These are phyloP conservation scores for Cerioporus squamosus DNA, from an alignment of 1,284 basidiomycete genomes.

Conservation along the genomic window DNA sequence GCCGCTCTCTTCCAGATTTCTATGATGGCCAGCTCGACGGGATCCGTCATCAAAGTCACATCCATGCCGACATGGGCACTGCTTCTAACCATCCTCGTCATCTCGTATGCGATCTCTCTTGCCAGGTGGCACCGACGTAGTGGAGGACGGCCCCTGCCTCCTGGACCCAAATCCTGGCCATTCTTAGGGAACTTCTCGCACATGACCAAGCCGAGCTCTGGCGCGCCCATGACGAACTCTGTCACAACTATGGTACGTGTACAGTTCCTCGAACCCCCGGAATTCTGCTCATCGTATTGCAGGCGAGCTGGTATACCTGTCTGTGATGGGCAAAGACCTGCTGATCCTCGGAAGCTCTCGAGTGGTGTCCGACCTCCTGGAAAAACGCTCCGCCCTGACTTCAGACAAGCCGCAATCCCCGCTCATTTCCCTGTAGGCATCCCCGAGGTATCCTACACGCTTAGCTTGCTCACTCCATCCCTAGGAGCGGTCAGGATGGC, in stretches of 20 bases:
- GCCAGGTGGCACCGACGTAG: neutral
- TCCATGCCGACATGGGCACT: no score
- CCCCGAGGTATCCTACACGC: no score
- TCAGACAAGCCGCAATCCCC: slow-evolving; percentile 3
- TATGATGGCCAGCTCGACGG: no score
- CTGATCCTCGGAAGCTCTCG: neutral
- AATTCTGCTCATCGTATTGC: neutral
- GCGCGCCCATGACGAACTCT: neutral
- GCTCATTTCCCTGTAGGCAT: neutral
- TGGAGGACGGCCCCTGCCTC: neutral
- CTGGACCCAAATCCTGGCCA: neutral
- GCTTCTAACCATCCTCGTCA: no score
- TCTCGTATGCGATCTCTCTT: neutral
- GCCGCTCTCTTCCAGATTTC: no score
- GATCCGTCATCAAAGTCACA: no score
- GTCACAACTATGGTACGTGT: neutral
- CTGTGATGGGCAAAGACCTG: neutral
- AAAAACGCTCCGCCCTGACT: slow-evolving; percentile 5
- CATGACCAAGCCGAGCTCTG: neutral
- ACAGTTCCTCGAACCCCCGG: neutral
- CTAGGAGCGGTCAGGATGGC: neutral
- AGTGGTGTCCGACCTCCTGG: slow-evolving; percentile 4
- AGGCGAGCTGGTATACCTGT: slow-evolving; percentile 7
- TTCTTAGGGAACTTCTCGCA: neutral
- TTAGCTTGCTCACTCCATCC: neutral